Evolutionary conservation across 768 basidiomycete genomes (phyloP), one percentile per base, ranked within the genome.

Genomic region (Leccinellum rugosiceps): DNA sequence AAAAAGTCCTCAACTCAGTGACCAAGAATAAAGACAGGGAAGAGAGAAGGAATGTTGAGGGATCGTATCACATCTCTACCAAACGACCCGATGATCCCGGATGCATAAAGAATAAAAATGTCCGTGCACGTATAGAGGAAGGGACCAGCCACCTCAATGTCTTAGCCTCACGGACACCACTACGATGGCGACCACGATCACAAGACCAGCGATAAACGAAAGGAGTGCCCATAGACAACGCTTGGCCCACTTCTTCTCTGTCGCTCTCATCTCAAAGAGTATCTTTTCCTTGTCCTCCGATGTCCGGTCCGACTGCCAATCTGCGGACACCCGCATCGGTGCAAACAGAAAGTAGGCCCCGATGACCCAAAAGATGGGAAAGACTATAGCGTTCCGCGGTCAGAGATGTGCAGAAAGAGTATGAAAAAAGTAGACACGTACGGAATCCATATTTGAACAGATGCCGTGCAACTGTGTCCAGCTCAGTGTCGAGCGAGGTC

Each of bases 381-480:
- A 86, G 51, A 85, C 84, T 86, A 14, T 0, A 9, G 0, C 45
- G 14, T 17, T 25, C 23, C 21, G 2, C 14, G 25, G 45, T 25
- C 45, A 3, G 17, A 25, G 2, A 28, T 19, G 3, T 3, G n/a
- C 1, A 15, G 15, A 3, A 6, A 17, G 2, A 10, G 13, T 3
- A 21, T 11, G n/a, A n/a, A 25, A 19, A 15, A 5, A 25, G 8
- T 0, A 47, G 19, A n/a, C 7, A 52, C 84, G 65, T 63, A 86
- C 85, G 65, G 64, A 86, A 85, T 45, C 84, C 83, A 57, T 84
- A 85, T 63, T 80, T 81, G 74, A 86, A 86, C 47, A 86, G 69
- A 66, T 80, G 83, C 71, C 80, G 78, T 6, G 84, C 81, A 50
- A 85, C 78, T 25, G 83, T 86, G 4, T 75, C 68, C 32, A 78